These are phyloP conservation scores for Brassica nigra DNA, from an alignment of 345 rosid species.

Conservation along the genomic window DNA sequence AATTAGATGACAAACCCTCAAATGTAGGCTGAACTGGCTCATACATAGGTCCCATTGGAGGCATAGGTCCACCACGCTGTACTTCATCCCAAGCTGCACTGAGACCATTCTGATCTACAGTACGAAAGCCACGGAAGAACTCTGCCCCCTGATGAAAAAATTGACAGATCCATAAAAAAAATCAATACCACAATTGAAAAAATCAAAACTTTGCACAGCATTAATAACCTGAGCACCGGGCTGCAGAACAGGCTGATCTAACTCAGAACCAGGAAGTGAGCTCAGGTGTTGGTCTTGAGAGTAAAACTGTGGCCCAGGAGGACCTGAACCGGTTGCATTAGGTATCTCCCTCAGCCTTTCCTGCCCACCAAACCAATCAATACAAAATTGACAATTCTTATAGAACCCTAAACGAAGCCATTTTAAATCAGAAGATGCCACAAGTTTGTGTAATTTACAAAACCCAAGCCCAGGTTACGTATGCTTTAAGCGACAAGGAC, in stretches of 20 bases:
- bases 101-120: conserved; percentile 70
- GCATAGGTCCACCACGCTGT: conserved; percentile 52
- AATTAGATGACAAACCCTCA: conserved; percentile 56
- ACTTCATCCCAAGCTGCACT: conserved; percentile 51
- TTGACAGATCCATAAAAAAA: conserved; percentile 3
- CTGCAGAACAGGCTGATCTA: conserved; percentile 61
- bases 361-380: conserved; percentile 46
- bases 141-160: conserved; percentile 60
- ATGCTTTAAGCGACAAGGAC: not conserved
- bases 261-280: conserved; percentile 86
- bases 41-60: conserved; percentile 49
- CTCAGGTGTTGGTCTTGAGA: conserved; percentile 50
- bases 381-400: too few species aligned
- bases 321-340: conserved; percentile 45
- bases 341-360: conserved; percentile 89
- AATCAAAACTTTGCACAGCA: not conserved
- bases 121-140: conserved; percentile 66
- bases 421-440: too few species aligned
- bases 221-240: conserved; percentile 65
- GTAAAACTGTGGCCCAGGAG: conserved; percentile 54
- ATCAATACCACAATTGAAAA: not conserved
- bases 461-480: not conserved
- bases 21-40: conserved; percentile 58
- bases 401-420: too few species aligned
- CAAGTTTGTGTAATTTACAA: too few species aligned